Base-by-base conservation (phyloP, 257 asterid species). In the Fraxinus americana region DNA sequence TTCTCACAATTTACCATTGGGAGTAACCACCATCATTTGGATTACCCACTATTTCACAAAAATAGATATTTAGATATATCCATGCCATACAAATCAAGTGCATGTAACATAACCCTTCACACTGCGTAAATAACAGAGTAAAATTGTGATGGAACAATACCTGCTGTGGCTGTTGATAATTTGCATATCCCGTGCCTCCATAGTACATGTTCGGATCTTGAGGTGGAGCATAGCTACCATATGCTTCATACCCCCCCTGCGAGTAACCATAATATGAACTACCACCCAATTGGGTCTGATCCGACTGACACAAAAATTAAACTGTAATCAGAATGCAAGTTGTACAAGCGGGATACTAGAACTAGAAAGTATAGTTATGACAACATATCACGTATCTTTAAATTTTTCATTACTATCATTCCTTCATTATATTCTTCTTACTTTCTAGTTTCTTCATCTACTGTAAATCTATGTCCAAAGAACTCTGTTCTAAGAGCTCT, bases 151-250 rank as follows among this genome's bases (percentile, higher is more conserved):
- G 4, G 48, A 65, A 35, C 7, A 3, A 36, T 68, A 92, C 97
- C 97, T 93, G 98, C 43, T 89, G 96, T 61, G 92, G 93, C 79
- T 90, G 98, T 80, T 90, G 97, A 77, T 91, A 93, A 83, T 85
- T 90, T 10, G 89, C 81, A 85, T 93, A 93, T 79, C 93, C 97
- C 25, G 96, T 90, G 73, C 94, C 91, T 66, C 90, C 96, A 72
- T 93, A 93, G 71, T 93, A 93, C 92, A 89, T 81, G 80, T 75
- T 93, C 4, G 98, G 97, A 76, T 93, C 98, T 84, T 91, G 98
- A 10, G 96, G 93, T 5, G 87, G 93, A 35, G 93, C 93, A 80
- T 88, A 89, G 76, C 97, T 96, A 71, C 94, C 96, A 83, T 90
- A 90, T 32, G 86, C 90, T 38, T 93, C 98, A 38, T 88, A 92